A percentile compares a stretch with the other conserved stretches of the same genome.
Evolutionary conservation across 2,329 filamentous ascomycete genomes (phyloP).

Genomic region (Hypoxylon sp.): DNA sequence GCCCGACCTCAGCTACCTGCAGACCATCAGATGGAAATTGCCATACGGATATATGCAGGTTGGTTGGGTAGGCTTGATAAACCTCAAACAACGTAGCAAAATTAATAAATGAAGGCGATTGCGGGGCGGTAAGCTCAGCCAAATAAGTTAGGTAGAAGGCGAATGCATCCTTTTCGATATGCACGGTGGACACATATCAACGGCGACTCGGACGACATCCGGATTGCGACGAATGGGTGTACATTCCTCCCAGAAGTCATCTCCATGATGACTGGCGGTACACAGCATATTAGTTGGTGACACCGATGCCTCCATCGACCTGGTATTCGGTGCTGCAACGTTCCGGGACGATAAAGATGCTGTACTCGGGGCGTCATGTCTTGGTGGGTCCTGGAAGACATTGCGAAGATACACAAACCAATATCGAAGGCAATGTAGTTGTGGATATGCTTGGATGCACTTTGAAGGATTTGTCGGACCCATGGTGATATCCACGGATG

Average conservation of each 20-base stretch:
- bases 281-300: conserved; percentile 32
- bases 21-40: neutral
- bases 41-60: neutral
- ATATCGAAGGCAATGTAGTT: conserved; percentile 30
- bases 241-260: conserved; percentile 11
- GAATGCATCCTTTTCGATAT: no score
- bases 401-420: conserved; percentile 28
- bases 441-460: conserved; percentile 16
- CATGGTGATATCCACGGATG: no score
- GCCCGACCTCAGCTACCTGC: neutral
- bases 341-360: conserved; percentile 32
- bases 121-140: neutral
- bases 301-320: conserved; percentile 30
- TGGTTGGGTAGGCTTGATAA: neutral
- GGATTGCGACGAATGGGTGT: no score
- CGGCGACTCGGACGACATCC: neutral
- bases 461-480: neutral
- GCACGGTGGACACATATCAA: no score
- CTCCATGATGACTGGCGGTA: conserved; percentile 19
- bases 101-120: no score
- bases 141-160: no score
- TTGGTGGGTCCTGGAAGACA: conserved; percentile 33
- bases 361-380: conserved; percentile 29
- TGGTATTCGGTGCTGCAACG: conserved; percentile 37
- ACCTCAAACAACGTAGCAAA: no score